A percentile compares a stretch with the other conserved stretches of the same genome.
Evolutionary conservation across 306 rosid genomes (phyloP).

Genomic region (Cucurbita pepo): DNA sequence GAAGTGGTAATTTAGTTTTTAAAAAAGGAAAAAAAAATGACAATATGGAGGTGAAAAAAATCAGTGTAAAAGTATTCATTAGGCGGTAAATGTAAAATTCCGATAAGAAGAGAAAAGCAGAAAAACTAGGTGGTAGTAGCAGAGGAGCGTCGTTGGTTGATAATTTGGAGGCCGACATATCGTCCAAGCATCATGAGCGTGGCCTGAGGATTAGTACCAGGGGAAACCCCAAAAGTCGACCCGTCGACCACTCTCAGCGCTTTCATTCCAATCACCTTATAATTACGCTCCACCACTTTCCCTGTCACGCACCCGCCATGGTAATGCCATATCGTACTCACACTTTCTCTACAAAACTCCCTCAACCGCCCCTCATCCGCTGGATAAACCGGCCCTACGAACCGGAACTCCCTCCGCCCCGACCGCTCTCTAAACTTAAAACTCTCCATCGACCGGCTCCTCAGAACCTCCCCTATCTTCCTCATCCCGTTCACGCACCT

Average conservation of each 20-base stretch:
- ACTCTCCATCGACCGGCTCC: conserved; percentile 44
- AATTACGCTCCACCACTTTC: conserved; percentile 55
- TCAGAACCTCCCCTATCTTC: conserved; percentile 36
- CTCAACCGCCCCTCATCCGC: conserved; percentile 32
- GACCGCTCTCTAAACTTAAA: conserved; percentile 45
- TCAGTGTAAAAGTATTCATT: no score
- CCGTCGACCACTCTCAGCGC: conserved; percentile 73
- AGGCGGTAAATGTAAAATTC: no score
- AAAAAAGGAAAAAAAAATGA: no score
- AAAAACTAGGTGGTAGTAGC: neutral
- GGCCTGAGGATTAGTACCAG: conserved; percentile 95
- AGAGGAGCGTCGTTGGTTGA: neutral
- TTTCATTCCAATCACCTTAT: conserved; percentile 31
- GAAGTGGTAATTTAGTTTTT: no score
- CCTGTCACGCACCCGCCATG: conserved; percentile 85
- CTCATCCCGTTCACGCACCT: conserved; percentile 71
- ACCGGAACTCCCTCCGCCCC: conserved; percentile 46
- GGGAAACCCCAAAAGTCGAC: conserved; percentile 57
- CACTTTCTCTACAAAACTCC: conserved; percentile 60
- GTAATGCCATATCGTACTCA: conserved; percentile 87
- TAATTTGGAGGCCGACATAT: conserved; percentile 6
- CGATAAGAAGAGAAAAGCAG: no score
- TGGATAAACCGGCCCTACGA: conserved; percentile 66
- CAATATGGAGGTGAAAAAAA: no score
- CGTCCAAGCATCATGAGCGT: conserved; percentile 84